Percentiles rank a stretch among this genome's conserved stretches.
Evolutionary conservation across 2,329 filamentous ascomycete species (phyloP).

Genomic region (Colletotrichum somersetense): DNA sequence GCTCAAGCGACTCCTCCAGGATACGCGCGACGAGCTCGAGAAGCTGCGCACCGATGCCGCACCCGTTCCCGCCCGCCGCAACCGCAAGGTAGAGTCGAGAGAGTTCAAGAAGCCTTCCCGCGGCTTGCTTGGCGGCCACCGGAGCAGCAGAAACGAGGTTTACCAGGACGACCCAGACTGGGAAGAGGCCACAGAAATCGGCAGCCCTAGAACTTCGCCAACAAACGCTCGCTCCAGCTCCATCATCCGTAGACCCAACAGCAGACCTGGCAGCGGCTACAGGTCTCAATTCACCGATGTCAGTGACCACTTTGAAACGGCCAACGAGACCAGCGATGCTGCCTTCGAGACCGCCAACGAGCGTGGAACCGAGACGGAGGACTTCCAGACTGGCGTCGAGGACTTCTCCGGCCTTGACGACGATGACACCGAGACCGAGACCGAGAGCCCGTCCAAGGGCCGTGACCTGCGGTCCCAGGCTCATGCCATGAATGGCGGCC

Average conservation of each 20-base stretch:
- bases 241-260: conserved; percentile 46
- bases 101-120: conserved; percentile 80
- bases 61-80: conserved; percentile 67
- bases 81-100: conserved; percentile 72
- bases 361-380: conserved; percentile 87
- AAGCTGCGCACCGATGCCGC: conserved; percentile 70
- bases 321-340: conserved; percentile 79
- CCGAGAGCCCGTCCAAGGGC: conserved; percentile 71
- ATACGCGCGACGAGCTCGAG: conserved; percentile 91
- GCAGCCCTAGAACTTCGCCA: conserved; percentile 65
- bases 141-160: conserved; percentile 82
- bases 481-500: conserved; percentile 61
- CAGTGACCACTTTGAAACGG: conserved; percentile 82
- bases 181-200: conserved; percentile 78
- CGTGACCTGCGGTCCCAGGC: conserved; percentile 58
- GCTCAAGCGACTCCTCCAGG: conserved; percentile 93
- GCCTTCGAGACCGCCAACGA: conserved; percentile 81
- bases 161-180: conserved; percentile 85
- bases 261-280: conserved; percentile 39
- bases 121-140: conserved; percentile 79
- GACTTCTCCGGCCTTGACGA: conserved; percentile 80
- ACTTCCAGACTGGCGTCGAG: conserved; percentile 94
- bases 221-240: conserved; percentile 49
- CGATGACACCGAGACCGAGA: conserved; percentile 84
- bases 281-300: conserved; percentile 57